phyloP scores from a whole-genome alignment of 768 basidiomycete species.

The Chalciporus piperatus region DNA sequence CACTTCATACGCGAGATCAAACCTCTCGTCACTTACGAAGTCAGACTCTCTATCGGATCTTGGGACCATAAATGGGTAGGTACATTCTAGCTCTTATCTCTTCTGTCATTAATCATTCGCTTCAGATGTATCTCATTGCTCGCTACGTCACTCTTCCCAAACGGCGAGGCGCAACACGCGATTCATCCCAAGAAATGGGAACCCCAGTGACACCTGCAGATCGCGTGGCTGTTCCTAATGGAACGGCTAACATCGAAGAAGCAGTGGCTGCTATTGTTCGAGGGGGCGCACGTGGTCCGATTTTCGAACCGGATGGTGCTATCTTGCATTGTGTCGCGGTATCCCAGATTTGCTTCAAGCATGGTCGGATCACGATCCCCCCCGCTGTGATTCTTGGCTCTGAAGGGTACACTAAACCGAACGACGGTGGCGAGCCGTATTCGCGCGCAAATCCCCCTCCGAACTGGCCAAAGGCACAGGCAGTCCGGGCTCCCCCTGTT shows the following conservation, averaged over 20 bases:
- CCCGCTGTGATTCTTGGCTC: constrained; percentile 58
- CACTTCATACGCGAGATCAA: constrained; percentile 71
- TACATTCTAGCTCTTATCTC: neutral
- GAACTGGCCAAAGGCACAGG: constrained; percentile 25
- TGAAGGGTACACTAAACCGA: constrained; percentile 50
- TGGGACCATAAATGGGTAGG: constrained; percentile 85
- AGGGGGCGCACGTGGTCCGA: neutral
- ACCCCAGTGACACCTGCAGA: constrained; percentile 23
- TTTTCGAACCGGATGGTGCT: constrained; percentile 45
- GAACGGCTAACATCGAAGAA: constrained; percentile 11
- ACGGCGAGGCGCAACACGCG: neutral
- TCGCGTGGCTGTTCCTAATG: neutral
- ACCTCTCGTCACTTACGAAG: constrained; percentile 58
- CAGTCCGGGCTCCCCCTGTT: constrained; percentile 19
- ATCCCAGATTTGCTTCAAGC: constrained; percentile 66
- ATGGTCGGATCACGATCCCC: constrained; percentile 69
- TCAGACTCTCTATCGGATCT: constrained; percentile 50
- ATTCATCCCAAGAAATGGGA: constrained; percentile 26
- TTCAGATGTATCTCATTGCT: constrained; percentile 58
- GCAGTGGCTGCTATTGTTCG: constrained; percentile 11
- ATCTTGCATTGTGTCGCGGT: constrained; percentile 61
- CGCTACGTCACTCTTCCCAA: constrained; percentile 60
- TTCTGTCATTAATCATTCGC: neutral
- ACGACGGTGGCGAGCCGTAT: constrained; percentile 24
- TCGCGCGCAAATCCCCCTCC: constrained; percentile 27